A percentile compares a stretch with the other conserved stretches of the same genome.
These are phyloP conservation scores for Picea abies DNA, from an alignment of 83 land plant genomes.

Conservation along the genomic window DNA sequence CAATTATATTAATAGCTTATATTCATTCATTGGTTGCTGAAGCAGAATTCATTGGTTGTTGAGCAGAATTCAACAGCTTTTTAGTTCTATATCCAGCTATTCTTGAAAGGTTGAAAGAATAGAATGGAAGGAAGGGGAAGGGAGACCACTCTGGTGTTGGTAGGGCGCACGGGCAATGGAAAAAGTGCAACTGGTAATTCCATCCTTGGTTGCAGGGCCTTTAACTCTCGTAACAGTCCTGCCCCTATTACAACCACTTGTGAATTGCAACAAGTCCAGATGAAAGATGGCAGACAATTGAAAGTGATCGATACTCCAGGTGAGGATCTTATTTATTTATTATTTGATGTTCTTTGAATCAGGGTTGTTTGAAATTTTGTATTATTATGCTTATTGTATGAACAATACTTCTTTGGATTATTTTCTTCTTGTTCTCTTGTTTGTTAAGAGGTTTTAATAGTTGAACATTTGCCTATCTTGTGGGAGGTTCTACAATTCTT, in stretches of 20 bases:
- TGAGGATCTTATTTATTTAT: slow-evolving; percentile 2
- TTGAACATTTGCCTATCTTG: too few species aligned
- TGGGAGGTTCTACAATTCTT: too few species aligned
- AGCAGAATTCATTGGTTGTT: too few species aligned
- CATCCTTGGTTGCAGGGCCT: slow-evolving; percentile 56
- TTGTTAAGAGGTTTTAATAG: too few species aligned
- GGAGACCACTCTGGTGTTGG: slow-evolving; percentile 67
- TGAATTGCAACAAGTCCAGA: slow-evolving; percentile 45
- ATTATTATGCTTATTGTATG: too few species aligned
- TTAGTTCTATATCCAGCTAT: too few species aligned
- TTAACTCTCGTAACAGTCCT: slow-evolving; percentile 56
- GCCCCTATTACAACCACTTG: slow-evolving; percentile 68
- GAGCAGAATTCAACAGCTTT: too few species aligned
- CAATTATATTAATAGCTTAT: too few species aligned
- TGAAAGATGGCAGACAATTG: slow-evolving; percentile 57
- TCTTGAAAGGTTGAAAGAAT: too few species aligned
- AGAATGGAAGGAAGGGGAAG: slow-evolving; percentile 58
- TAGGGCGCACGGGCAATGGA: slow-evolving; percentile 89
- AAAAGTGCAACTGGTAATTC: slow-evolving; percentile 93
- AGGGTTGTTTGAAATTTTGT: neutral
- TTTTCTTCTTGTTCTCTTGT: too few species aligned
- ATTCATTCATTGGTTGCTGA: too few species aligned
- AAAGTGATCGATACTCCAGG: slow-evolving; percentile 91
- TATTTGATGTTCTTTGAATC: neutral
- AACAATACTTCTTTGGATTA: too few species aligned